Evolutionary conservation across 352 stramenopile species (phyloP).

Genomic region (Phytophthora hybrid): DNA sequence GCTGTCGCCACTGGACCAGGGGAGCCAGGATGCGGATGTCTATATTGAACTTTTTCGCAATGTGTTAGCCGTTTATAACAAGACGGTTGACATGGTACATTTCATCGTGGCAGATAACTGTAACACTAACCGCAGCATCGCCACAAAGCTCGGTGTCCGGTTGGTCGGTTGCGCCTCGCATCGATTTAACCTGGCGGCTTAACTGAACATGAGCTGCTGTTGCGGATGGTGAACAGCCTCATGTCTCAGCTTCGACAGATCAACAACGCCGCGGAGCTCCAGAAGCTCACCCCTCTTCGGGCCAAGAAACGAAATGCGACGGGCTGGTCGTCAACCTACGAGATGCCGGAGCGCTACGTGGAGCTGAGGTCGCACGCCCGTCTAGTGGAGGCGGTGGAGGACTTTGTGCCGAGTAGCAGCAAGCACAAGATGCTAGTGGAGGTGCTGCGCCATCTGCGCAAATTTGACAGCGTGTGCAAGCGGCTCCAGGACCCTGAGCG

Average conservation of each 20-base stretch:
- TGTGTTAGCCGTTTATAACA: constrained; percentile 14
- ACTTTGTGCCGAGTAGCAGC: constrained; percentile 1
- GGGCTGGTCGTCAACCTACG: constrained; percentile 15
- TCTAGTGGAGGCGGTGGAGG: constrained; percentile 11
- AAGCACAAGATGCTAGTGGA: constrained; percentile 9
- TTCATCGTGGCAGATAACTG: constrained; percentile 27
- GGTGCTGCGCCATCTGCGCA: constrained; percentile 4
- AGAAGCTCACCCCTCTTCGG: not conserved
- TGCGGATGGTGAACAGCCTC: constrained; percentile 13
- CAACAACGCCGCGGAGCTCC: constrained; percentile 21
- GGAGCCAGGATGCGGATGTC: constrained; percentile 8
- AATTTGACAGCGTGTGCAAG: constrained; percentile 34
- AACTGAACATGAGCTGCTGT: constrained; percentile 11
- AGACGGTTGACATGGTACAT: constrained; percentile 9
- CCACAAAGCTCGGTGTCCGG: constrained; percentile 13
- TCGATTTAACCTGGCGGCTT: constrained; percentile 18
- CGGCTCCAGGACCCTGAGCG: constrained; percentile 26
- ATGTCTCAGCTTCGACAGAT: constrained; percentile 10
- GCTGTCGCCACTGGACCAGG: constrained; percentile 5
- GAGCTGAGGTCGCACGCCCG: not conserved
- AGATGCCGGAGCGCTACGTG: constrained; percentile 16
- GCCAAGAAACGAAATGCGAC: constrained; percentile 17
- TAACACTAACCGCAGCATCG: constrained; percentile 18
- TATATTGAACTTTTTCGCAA: constrained; percentile 11
- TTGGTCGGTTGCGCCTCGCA: constrained; percentile 26